Conservation (phyloP, 108 stramenopile species). For the Fragilaria crotonensis region DNA sequence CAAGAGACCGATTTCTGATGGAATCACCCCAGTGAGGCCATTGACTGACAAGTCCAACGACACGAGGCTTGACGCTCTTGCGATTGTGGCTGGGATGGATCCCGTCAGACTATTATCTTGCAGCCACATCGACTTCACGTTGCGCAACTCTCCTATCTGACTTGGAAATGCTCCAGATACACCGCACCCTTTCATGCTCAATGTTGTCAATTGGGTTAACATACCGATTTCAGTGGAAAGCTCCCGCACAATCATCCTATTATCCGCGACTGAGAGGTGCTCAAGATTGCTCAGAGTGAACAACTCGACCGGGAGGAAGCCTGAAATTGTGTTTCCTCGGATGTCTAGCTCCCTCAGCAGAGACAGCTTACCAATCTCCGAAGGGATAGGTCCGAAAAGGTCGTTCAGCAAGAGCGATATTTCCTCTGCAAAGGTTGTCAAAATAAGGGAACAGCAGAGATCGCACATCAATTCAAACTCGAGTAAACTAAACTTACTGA, state of each 20-base stretch:
- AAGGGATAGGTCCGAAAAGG: neutral
- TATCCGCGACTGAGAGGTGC: neutral
- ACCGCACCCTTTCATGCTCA: neutral
- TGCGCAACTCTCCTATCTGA: neutral
- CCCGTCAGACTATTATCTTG: neutral
- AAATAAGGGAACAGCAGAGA: no score
- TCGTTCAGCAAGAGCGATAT: no score
- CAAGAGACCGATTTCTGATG: slow-evolving; percentile 3
- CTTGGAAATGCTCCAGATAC: neutral
- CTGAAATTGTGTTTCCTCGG: neutral
- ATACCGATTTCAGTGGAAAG: neutral
- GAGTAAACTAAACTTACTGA: neutral
- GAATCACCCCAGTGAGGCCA: neutral
- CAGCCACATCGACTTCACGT: neutral
- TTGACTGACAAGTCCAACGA: neutral
- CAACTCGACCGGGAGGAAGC: neutral
- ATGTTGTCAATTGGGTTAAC: neutral
- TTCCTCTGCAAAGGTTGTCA: no score
- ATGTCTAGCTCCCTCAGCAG: neutral
- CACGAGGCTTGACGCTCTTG: neutral
- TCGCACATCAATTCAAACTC: no score
- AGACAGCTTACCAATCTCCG: neutral
- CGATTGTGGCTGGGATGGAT: neutral
- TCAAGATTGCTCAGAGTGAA: neutral
- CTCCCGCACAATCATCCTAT: neutral